Percentiles rank a stretch among this genome's conserved stretches.
phyloP scores from a whole-genome alignment of 306 rosid genomes.

The Nissolia schottii region DNA sequence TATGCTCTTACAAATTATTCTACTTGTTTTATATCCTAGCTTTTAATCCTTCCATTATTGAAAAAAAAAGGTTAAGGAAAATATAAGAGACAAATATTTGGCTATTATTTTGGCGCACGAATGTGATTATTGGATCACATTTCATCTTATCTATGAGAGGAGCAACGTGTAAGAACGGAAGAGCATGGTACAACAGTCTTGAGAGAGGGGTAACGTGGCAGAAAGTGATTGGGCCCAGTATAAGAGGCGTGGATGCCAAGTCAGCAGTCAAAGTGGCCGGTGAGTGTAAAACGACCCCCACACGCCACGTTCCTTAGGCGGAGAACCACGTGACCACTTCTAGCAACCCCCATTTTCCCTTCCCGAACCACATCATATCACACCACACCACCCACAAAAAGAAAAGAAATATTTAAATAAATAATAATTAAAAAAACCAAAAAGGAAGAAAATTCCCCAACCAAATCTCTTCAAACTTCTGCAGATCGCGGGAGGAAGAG shows the following conservation, averaged over 20 bases:
- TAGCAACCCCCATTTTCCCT: not conserved
- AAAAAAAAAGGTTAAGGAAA: no score
- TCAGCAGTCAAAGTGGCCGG: conserved; percentile 29
- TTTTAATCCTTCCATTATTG: no score
- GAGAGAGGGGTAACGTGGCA: not conserved
- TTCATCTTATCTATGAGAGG: not conserved
- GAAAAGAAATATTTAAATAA: not conserved
- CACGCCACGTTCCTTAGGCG: conserved; percentile 43
- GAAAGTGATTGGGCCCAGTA: not conserved
- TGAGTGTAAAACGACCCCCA: conserved; percentile 28
- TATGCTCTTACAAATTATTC: no score
- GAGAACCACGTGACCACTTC: conserved; percentile 26
- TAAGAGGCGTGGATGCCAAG: conserved; percentile 24
- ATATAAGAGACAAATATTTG: not conserved
- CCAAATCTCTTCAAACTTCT: not conserved
- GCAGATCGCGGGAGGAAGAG: not conserved
- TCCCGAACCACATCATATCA: not conserved
- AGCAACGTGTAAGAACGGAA: not conserved
- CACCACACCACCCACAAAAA: not conserved
- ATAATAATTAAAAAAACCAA: not conserved
- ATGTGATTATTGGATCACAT: not conserved
- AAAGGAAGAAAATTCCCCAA: not conserved
- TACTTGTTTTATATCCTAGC: no score
- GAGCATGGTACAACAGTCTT: not conserved
- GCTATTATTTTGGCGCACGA: not conserved